Conservation (phyloP, 306 rosid species). For the Cajanus cajan region DNA sequence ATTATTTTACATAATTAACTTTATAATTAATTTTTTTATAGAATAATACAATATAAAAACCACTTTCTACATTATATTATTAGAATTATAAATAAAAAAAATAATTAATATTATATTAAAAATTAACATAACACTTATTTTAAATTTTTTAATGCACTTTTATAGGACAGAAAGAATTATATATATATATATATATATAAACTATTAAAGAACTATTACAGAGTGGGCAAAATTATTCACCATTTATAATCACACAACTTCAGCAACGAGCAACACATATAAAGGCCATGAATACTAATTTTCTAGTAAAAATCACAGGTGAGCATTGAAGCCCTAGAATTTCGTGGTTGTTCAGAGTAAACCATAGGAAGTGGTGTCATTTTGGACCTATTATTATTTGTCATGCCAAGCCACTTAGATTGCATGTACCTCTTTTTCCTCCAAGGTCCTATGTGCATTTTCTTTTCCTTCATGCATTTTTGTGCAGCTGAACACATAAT, state of each 20-base stretch:
- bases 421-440: conserved; percentile 79
- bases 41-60: too few relatives aligned
- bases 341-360: conserved; percentile 29
- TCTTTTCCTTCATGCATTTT: conserved; percentile 83
- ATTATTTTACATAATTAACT: too few relatives aligned
- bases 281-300: conserved; percentile 40
- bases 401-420: conserved; percentile 75
- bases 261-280: conserved; percentile 39
- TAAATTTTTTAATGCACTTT: too few relatives aligned
- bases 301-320: conserved; percentile 62
- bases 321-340: conserved; percentile 67
- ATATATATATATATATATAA: too few relatives aligned
- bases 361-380: conserved; percentile 38
- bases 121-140: too few relatives aligned
- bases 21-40: too few relatives aligned
- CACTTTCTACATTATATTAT: too few relatives aligned
- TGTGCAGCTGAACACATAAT: conserved; percentile 71
- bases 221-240: not conserved
- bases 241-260: conserved; percentile 32
- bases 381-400: conserved; percentile 37
- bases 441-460: too few relatives aligned
- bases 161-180: too few relatives aligned
- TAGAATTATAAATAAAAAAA: too few relatives aligned
- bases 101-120: too few relatives aligned
- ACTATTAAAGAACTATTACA: too few relatives aligned